phyloP scores from a whole-genome alignment of 352 stramenopile species.

The Pythium aquatile region DNA sequence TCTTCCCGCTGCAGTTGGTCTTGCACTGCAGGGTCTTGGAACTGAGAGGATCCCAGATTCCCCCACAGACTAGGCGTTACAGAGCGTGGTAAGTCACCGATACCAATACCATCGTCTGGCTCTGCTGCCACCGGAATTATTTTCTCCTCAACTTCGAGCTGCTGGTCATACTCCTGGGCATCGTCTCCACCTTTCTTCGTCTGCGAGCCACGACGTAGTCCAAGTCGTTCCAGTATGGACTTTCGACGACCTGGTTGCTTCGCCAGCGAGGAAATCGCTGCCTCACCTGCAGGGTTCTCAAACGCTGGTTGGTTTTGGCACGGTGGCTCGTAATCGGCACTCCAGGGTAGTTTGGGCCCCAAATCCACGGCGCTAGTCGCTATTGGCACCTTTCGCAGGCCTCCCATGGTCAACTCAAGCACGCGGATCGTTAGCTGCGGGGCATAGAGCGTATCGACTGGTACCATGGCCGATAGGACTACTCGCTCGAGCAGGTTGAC shows the following conservation, averaged over 20 bases:
- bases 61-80: background rate
- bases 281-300: constrained; percentile 30
- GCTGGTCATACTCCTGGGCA: too few relatives aligned
- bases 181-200: background rate
- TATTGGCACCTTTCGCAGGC: constrained; percentile 49
- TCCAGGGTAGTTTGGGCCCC: constrained; percentile 67
- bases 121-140: background rate
- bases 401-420: constrained; percentile 49
- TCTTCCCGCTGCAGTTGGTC: constrained; percentile 45
- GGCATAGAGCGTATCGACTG: constrained; percentile 54
- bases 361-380: constrained; percentile 63
- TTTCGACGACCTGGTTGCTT: background rate
- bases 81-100: constrained; percentile 32
- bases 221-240: constrained; percentile 4
- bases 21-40: constrained; percentile 47
- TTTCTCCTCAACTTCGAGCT: constrained; percentile 9
- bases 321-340: constrained; percentile 42
- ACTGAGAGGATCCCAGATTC: too few relatives aligned
- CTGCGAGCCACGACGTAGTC: constrained; percentile 2
- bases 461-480: constrained; percentile 46
- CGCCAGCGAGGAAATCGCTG: constrained; percentile 1
- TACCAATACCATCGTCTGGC: constrained; percentile 54
- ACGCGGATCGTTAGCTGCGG: constrained; percentile 68
- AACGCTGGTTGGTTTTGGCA: constrained; percentile 36
- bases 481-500: constrained; percentile 72